Conservation (phyloP, 176 grass and related monocot species). For the Aegilops tauschii region DNA sequence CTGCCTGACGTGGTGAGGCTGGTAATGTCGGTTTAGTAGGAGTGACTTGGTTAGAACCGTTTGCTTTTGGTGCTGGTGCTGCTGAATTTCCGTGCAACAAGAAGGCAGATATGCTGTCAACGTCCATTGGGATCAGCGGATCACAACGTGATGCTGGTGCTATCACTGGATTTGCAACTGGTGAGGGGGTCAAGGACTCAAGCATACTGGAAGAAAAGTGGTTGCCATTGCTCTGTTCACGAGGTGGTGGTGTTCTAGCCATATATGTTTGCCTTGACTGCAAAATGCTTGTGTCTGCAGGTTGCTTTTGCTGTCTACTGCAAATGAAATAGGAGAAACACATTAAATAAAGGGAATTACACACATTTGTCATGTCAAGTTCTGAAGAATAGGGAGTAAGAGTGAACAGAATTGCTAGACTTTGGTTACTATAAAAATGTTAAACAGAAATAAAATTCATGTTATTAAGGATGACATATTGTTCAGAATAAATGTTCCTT, state of each 20-base stretch:
- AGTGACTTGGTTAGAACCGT: background rate
- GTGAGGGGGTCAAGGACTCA: background rate
- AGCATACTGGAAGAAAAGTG: background rate
- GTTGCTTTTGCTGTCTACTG: conserved; percentile 8
- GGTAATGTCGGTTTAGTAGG: background rate
- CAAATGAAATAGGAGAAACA: background rate
- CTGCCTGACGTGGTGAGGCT: background rate
- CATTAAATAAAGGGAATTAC: background rate
- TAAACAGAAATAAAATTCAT: background rate
- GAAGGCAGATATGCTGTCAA: background rate
- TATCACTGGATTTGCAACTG: background rate
- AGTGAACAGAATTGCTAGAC: background rate
- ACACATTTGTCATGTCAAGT: background rate
- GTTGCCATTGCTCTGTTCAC: background rate
- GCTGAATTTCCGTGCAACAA: background rate
- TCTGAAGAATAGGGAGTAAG: background rate
- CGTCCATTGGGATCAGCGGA: background rate
- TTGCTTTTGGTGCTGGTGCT: background rate
- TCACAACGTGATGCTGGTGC: background rate
- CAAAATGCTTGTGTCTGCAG: background rate
- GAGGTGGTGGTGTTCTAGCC: background rate
- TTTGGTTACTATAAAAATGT: background rate
- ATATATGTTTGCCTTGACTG: background rate
- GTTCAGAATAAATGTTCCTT: background rate
- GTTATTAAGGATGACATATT: background rate